phyloP scores from a whole-genome alignment of 1,284 basidiomycete genomes.

The Pseudozyma thailandica region DNA sequence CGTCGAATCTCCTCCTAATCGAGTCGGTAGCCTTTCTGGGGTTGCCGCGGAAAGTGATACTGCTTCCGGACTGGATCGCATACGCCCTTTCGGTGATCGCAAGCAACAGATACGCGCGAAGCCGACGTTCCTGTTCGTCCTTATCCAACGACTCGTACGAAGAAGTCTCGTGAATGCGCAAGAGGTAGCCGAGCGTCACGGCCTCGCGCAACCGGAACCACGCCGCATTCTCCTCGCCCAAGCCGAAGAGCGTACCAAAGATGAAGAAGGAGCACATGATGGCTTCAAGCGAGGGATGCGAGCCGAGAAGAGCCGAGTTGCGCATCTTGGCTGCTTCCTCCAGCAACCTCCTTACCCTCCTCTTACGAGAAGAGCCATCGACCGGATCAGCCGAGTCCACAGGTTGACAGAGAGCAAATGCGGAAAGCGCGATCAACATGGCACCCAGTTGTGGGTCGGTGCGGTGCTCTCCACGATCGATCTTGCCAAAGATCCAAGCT shows the following conservation, averaged over 20 bases:
- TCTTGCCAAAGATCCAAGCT: slow-evolving; percentile 55
- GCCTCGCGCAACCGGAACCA: slow-evolving; percentile 60
- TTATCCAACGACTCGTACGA: slow-evolving; percentile 58
- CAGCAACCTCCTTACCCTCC: slow-evolving; percentile 35
- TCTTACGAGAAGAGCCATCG: slow-evolving; percentile 40
- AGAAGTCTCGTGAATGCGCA: slow-evolving; percentile 58
- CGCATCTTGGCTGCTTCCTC: slow-evolving; percentile 52
- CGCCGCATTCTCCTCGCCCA: slow-evolving; percentile 56
- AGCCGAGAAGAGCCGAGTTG: slow-evolving; percentile 51
- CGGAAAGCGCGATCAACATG: slow-evolving; percentile 63
- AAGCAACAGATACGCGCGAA: slow-evolving; percentile 61
- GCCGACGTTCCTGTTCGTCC: slow-evolving; percentile 60
- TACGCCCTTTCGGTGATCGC: slow-evolving; percentile 64
- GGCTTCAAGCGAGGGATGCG: slow-evolving; percentile 47
- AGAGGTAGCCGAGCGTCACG: slow-evolving; percentile 59
- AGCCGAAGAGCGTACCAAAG: slow-evolving; percentile 58
- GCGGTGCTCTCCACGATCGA: slow-evolving; percentile 59
- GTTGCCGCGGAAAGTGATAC: slow-evolving; percentile 56
- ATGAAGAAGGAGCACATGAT: slow-evolving; percentile 58
- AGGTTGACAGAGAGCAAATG: slow-evolving; percentile 55
- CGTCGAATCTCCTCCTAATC: slow-evolving; percentile 46
- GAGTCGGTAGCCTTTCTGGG: slow-evolving; percentile 48
- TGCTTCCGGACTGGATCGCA: slow-evolving; percentile 54
- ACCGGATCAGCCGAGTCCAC: slow-evolving; percentile 50
- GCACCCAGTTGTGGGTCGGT: slow-evolving; percentile 58